Evolutionary conservation across 2,329 filamentous ascomycete genomes (phyloP).

Genomic region (Diaporthe sp.): DNA sequence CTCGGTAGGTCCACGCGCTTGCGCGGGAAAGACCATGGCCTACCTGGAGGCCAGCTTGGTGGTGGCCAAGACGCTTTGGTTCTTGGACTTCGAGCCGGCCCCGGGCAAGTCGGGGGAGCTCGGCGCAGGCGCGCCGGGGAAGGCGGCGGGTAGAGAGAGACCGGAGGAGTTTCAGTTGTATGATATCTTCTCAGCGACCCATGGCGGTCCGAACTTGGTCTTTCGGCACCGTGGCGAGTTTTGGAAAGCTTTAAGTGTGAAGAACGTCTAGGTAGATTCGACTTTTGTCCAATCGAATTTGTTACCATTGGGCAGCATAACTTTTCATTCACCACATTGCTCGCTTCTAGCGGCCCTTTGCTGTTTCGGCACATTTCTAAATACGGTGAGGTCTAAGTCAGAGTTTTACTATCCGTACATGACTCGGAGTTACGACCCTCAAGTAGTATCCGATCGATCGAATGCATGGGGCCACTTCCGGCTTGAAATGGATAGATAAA

Average conservation of each 20-base stretch:
- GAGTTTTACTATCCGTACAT: too few species aligned
- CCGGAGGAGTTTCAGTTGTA: slow-evolving; percentile 29
- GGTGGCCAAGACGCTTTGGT: slow-evolving; percentile 30
- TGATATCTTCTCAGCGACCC: slow-evolving; percentile 15
- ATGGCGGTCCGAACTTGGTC: slow-evolving; percentile 30
- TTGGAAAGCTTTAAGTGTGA: neutral
- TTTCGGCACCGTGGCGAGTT: slow-evolving; percentile 11
- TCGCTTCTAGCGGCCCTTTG: too few species aligned
- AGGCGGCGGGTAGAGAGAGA: neutral
- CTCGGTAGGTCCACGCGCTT: neutral
- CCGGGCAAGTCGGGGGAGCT: neutral
- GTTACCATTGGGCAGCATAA: too few species aligned
- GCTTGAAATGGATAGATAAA: too few species aligned
- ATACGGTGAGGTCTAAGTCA: too few species aligned
- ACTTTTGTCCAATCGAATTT: too few species aligned
- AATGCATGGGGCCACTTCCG: too few species aligned
- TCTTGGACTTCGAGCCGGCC: slow-evolving; percentile 28
- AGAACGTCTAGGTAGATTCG: neutral
- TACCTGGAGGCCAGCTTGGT: slow-evolving; percentile 25
- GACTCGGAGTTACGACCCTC: too few species aligned
- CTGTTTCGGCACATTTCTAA: too few species aligned
- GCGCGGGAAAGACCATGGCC: slow-evolving; percentile 22
- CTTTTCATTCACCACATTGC: too few species aligned
- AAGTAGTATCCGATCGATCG: too few species aligned
- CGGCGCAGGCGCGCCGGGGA: neutral